These are phyloP conservation scores for Sarocladiaceae sp. DNA, from an alignment of 2,329 filamentous ascomycete species.

Conservation along the genomic window DNA sequence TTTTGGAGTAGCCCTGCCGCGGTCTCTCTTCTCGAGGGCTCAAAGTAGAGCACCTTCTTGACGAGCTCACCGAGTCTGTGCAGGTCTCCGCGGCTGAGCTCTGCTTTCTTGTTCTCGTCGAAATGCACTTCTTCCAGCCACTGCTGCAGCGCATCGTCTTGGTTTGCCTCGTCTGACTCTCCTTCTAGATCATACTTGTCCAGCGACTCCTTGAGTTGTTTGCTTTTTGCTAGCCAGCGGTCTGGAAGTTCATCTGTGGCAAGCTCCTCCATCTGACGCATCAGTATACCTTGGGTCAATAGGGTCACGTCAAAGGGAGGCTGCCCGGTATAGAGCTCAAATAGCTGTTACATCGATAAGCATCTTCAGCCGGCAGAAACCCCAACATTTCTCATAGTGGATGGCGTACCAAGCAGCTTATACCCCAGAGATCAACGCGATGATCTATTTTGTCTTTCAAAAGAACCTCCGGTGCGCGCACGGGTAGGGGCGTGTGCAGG, in stretches of 20 bases:
- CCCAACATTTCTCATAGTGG: not conserved
- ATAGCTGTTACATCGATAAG: constrained; percentile 11
- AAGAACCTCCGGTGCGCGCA: constrained; percentile 17
- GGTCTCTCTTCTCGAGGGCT: too few species aligned
- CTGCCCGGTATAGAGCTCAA: constrained; percentile 19
- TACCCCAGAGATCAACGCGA: constrained; percentile 18
- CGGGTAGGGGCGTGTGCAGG: constrained; percentile 14
- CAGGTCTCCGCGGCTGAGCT: constrained; percentile 13
- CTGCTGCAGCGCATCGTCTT: constrained; percentile 9
- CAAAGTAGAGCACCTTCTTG: constrained; percentile 14
- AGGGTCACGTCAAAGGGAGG: constrained; percentile 17
- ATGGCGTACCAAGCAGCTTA: constrained; percentile 15
- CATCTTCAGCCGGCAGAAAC: constrained; percentile 9
- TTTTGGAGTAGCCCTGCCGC: too few species aligned
- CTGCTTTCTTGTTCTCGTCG: constrained; percentile 3
- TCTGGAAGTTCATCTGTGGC: constrained; percentile 12
- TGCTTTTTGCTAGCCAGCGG: constrained; percentile 14
- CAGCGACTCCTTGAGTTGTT: constrained; percentile 8
- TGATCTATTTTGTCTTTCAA: constrained; percentile 15
- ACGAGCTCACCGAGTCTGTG: not conserved
- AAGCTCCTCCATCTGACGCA: constrained; percentile 15
- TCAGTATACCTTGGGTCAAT: constrained; percentile 11
- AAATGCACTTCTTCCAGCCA: constrained; percentile 17
- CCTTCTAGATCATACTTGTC: not conserved
- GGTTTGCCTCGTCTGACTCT: not conserved